A percentile compares a stretch with the other conserved stretches of the same genome.
Conservation (phyloP, 176 grass and related monocot species). For the Triticum turgidum region DNA sequence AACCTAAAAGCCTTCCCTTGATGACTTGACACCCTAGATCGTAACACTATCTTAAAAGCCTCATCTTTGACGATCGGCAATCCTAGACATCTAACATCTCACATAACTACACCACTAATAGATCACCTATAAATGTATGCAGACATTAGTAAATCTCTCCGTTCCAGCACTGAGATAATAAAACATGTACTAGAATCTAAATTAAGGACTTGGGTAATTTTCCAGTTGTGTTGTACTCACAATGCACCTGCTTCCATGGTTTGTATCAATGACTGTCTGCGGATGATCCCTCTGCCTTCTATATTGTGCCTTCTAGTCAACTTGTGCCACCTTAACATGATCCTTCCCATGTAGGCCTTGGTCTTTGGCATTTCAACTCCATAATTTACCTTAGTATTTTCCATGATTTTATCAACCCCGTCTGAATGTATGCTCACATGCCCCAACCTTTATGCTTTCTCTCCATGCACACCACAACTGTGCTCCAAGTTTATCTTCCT, state of each 20-base stretch:
- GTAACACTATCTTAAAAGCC: too few species aligned
- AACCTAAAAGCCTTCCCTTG: too few species aligned
- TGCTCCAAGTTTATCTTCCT: background rate
- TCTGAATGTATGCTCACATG: background rate
- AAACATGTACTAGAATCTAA: background rate
- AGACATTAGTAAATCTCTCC: too few species aligned
- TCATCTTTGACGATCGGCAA: too few species aligned
- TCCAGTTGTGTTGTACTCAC: background rate
- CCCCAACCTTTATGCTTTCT: background rate
- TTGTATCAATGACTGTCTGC: background rate
- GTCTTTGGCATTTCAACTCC: background rate
- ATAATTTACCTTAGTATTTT: background rate
- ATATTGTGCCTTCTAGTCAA: background rate
- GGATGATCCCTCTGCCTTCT: background rate
- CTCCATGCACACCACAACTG: background rate
- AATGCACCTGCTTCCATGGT: background rate
- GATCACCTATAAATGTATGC: too few species aligned
- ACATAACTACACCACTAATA: too few species aligned
- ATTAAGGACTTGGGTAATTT: background rate
- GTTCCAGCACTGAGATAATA: too few species aligned
- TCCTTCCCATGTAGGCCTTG: background rate
- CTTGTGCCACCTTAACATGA: background rate
- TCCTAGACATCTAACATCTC: too few species aligned
- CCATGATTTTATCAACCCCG: background rate
- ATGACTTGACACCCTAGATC: too few species aligned